phyloP scores from a whole-genome alignment of 192 early-diverging fungal species.

The Geranomyces variabilis region DNA sequence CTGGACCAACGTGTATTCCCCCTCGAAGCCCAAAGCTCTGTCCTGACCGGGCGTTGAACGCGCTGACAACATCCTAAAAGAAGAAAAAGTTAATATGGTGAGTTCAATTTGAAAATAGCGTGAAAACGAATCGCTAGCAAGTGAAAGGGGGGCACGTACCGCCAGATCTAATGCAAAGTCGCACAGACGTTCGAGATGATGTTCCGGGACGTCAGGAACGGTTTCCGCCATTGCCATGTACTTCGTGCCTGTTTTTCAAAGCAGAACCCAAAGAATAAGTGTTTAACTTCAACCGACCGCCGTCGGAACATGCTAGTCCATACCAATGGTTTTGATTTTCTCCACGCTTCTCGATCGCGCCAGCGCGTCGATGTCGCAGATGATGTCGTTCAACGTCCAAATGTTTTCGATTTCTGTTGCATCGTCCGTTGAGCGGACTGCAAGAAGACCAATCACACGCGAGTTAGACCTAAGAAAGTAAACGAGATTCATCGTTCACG shows the following conservation, averaged over 20 bases:
- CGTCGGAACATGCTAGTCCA: background rate
- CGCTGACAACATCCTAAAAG: slow-evolving; percentile 23
- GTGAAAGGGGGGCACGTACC: background rate
- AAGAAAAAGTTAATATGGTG: background rate
- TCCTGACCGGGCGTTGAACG: slow-evolving; percentile 33
- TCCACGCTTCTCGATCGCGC: slow-evolving; percentile 26
- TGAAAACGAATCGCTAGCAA: background rate
- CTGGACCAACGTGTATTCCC: slow-evolving; percentile 39
- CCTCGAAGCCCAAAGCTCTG: slow-evolving; percentile 32
- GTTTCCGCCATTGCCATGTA: slow-evolving; percentile 43
- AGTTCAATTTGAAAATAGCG: background rate
- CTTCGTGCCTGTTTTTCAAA: slow-evolving; percentile 38
- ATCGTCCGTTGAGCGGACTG: slow-evolving; percentile 11
- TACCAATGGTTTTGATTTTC: slow-evolving; percentile 48
- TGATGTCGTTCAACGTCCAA: slow-evolving; percentile 43
- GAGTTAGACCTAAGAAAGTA: background rate
- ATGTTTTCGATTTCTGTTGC: slow-evolving; percentile 32
- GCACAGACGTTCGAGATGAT: slow-evolving; percentile 26
- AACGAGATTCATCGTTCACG: too few relatives aligned
- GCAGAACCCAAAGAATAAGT: background rate
- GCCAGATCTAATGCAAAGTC: slow-evolving; percentile 38
- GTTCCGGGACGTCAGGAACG: slow-evolving; percentile 13
- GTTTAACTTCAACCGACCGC: too few relatives aligned
- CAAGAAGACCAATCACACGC: background rate
- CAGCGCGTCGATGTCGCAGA: slow-evolving; percentile 45